Evolutionary conservation across 2,329 filamentous ascomycete genomes (phyloP), one percentile per base, ranked within the genome.

Genomic region (Xylaria digitata): DNA sequence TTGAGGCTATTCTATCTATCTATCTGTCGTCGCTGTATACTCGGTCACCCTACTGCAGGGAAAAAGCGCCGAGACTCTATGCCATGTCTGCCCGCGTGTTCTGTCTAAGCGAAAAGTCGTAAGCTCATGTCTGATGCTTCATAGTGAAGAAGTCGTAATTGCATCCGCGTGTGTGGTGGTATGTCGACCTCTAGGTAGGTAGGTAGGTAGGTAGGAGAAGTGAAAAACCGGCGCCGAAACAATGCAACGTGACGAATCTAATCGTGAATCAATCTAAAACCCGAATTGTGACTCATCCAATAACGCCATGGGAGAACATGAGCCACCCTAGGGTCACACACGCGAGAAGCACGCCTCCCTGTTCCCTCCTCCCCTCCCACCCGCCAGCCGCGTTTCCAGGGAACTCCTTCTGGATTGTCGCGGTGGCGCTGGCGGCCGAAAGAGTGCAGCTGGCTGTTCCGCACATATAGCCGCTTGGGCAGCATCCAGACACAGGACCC

Each of bases 401-500:
- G n/a, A 83, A 73, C 73, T 81, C 79, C 77, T 88, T 88, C 70
- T 84, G 83, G 58, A 89, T 82, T 32, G 85, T 87, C 6, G 80
- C 85, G n/a, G 86, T 89, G 52, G 83, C 81, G 7, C 82, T 83
- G 7, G 80, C 83, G 55, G 80, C 82, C 45, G 76, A 77, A 5
- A 88, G 85, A 34, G 89, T 90, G 80, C 93, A 96, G 76, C 90
- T 93, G 23, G 85, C 86, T 21, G 84, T 84, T 0, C 92, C 93
- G 79, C 93, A 97, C 3, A 79, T 79, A 78, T 90, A 97, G 1
- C 92, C 92, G 48, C 80, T 85, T 0, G 94, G 94, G 82, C 95
- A 98, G 78, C 95, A 98, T 6, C 93, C 94, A 0, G 93, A 89
- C 0, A 90, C 87, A 0, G 85, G 82, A n/a, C 86, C 86, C 0